A percentile compares a stretch with the other conserved stretches of the same genome.
Evolutionary conservation across 805 yeast genomes (phyloP).

Genomic region (Saturnispora quitensis): DNA sequence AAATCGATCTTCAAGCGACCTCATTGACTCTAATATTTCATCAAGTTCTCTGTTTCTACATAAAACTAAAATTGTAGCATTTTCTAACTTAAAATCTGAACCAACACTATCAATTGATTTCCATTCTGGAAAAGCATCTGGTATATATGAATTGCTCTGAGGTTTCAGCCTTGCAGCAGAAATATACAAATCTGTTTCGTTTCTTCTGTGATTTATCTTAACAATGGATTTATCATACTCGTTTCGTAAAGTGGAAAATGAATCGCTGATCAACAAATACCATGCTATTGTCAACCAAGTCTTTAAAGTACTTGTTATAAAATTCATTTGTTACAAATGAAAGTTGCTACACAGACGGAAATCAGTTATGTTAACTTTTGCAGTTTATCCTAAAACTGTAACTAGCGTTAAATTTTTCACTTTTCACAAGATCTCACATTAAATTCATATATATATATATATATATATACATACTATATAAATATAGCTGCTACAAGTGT

Average conservation of each 20-base stretch:
- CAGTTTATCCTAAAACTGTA: background rate
- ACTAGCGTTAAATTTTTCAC: background rate
- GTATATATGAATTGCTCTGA: conserved; percentile 32
- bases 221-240: conserved; percentile 12
- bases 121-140: conserved; percentile 20
- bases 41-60: conserved; percentile 73
- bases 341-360: background rate
- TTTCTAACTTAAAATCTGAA: conserved; percentile 41
- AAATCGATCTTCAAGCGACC: conserved; percentile 70
- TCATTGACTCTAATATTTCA: conserved; percentile 67
- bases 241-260: background rate
- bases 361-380: background rate
- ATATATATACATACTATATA: background rate
- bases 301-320: background rate
- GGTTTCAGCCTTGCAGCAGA: conserved; percentile 25
- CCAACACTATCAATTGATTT: conserved; percentile 1
- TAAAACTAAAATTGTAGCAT: conserved; percentile 82
- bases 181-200: conserved; percentile 10
- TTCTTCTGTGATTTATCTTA: conserved; percentile 5
- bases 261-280: background rate
- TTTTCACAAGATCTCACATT: background rate
- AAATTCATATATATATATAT: background rate
- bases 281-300: background rate
- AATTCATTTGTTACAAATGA: background rate
- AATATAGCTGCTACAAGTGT: background rate